Base-by-base conservation (phyloP, 352 stramenopile genomes). In the Globisporangium heterothallicum region DNA sequence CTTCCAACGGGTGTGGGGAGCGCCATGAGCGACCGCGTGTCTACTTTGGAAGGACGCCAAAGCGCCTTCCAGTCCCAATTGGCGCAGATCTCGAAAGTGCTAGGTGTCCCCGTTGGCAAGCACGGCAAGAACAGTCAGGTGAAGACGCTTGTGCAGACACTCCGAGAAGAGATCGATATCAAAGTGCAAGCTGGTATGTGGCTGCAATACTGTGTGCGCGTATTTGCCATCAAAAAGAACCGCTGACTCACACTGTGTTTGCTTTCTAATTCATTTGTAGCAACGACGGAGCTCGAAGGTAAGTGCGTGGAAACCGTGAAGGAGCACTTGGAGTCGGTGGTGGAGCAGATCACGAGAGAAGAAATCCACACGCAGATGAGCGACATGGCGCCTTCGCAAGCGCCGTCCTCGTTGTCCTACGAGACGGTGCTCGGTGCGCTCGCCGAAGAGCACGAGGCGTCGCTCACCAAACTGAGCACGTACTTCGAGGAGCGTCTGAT, bases 1-100 rank as follows among this genome's bases (percentile, higher is more conserved):
- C 48, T 36, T 12, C 48, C 18, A 16, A 27, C 9, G 0, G 42
- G 50, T 6, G 64, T 51, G 1, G 64, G 52, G 10, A 83, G 69
- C n/a, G 68, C 70, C 4, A 58, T 88, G 47, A 84, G 66, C 48
- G 81, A 89, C 53, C 67, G 79, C 38, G 78, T 92, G 22, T 91
- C 79, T 30, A 91, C 79, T 29, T 49, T 91, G 10, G 79, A 91
- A 58, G 79, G 79, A 18, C 70, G 79, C 16, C 79, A 91, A 49
- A 86, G 74, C 36, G 77, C 79, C 25, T 91, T 91, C 59, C 79
- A 91, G 71, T 91, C 79, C 29, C 79, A 91, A 53, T 30, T 91
- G 18, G 79, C 79, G 30, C 79, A 91, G 58, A 84, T 91, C 52
- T 77, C 75, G 6, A 87, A 88, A 32, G 71, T 86, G 1, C 52